Conservation (phyloP, 1,284 basidiomycete genomes). For the Moesziomyces antarcticus region DNA sequence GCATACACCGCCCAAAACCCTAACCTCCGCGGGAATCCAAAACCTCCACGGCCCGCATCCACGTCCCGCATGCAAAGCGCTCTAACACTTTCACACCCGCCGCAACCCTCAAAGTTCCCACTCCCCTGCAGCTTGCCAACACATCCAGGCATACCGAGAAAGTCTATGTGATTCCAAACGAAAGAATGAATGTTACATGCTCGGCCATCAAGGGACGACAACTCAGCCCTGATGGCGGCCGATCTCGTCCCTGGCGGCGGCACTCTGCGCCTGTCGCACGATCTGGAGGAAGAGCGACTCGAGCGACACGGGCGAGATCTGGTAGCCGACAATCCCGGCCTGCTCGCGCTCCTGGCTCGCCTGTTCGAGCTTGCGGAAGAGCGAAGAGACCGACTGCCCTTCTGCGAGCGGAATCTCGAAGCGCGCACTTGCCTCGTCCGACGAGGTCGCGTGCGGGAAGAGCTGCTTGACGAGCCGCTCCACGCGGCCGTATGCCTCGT, state of each 20-base stretch:
- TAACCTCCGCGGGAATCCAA: no score
- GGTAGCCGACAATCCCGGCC: constrained; percentile 24
- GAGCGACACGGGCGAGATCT: constrained; percentile 70
- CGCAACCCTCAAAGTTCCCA: no score
- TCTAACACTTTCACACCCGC: no score
- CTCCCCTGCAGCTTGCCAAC: no score
- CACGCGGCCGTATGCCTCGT: constrained; percentile 71
- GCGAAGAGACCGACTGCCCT: constrained; percentile 78
- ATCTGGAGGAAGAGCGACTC: constrained; percentile 81
- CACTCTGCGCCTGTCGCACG: constrained; percentile 71
- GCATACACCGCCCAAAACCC: no score
- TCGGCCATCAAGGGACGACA: no score
- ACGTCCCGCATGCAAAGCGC: no score
- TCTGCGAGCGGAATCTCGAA: constrained; percentile 77
- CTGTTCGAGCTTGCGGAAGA: constrained; percentile 24
- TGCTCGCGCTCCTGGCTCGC: constrained; percentile 10
- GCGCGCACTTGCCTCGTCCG: constrained; percentile 80
- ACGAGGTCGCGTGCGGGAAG: constrained; percentile 76
- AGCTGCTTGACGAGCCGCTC: constrained; percentile 74
- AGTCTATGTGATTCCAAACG: no score
- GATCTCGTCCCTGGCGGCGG: constrained; percentile 21
- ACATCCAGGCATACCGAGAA: no score
- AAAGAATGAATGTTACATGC: no score
- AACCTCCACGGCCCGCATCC: no score
- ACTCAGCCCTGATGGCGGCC: constrained; percentile 3